These are phyloP conservation scores for Glycyrrhiza uralensis DNA, from an alignment of 306 rosid species.

Conservation along the genomic window DNA sequence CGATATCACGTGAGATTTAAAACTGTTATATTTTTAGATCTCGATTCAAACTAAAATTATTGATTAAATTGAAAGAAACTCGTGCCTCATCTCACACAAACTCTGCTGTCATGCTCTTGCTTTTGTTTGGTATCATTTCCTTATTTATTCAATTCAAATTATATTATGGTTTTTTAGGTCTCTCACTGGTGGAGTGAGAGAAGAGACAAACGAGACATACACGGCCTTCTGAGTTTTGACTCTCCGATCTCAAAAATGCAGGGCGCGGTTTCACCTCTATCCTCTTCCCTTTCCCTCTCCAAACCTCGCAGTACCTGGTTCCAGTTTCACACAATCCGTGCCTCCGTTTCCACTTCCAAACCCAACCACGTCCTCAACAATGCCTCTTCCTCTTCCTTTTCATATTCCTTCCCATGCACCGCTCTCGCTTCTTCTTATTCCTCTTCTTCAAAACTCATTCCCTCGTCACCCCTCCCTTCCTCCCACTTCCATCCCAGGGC, in stretches of 20 bases:
- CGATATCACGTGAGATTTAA: no score
- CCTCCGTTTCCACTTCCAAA: conserved; percentile 29
- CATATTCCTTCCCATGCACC: conserved; percentile 17
- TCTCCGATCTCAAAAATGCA: conserved; percentile 50
- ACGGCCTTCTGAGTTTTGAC: neutral
- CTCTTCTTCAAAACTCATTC: conserved; percentile 43
- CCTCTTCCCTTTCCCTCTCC: conserved; percentile 25
- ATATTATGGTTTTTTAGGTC: neutral
- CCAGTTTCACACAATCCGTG: conserved; percentile 20
- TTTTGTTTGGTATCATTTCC: no score
- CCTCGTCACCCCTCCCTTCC: neutral
- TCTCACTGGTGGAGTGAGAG: neutral
- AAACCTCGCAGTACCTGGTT: conserved; percentile 29
- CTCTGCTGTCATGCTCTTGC: no score
- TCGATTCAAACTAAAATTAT: no score
- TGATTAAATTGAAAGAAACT: no score
- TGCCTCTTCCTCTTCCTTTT: neutral
- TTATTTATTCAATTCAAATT: no score
- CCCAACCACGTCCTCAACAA: neutral
- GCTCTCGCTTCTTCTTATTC: conserved; percentile 32
- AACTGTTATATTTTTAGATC: no score
- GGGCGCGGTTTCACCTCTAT: conserved; percentile 47
- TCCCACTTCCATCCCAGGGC: conserved; percentile 48
- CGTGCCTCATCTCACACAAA: no score
- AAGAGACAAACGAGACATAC: neutral